Evolutionary conservation across 371 early-diverging fungal genomes (phyloP).

Genomic region (Dinochytrium kinnereticum): DNA sequence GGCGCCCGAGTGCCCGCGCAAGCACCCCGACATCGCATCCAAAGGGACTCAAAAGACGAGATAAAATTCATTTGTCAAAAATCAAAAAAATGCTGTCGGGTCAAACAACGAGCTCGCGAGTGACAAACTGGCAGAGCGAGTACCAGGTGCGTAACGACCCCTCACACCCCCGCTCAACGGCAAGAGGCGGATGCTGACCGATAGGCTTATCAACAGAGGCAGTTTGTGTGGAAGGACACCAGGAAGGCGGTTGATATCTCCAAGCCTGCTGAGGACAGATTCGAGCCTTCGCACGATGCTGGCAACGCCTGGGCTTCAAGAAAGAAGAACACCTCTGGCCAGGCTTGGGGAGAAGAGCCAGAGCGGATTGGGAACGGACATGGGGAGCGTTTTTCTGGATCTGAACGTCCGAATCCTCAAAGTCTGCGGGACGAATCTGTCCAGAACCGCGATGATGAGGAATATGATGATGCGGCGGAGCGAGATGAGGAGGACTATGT

Average conservation of each 20-base stretch:
- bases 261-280: background rate
- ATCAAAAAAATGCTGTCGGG: background rate
- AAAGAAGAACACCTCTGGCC: too few relatives aligned
- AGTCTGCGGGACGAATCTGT: background rate
- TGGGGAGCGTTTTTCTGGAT: background rate
- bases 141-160: constrained; percentile 23
- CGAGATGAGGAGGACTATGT: background rate
- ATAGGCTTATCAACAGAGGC: background rate
- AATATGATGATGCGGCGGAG: background rate
- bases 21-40: background rate
- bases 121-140: constrained; percentile 18
- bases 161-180: too few relatives aligned
- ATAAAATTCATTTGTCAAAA: constrained; percentile 1
- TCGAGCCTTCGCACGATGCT: too few relatives aligned
- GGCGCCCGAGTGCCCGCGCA: constrained; percentile 15
- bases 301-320: too few relatives aligned
- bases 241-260: background rate
- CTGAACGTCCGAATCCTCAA: background rate
- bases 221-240: background rate
- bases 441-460: background rate
- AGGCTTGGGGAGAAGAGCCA: background rate
- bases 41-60: background rate
- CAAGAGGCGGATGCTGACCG: background rate
- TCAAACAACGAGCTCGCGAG: background rate
- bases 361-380: background rate